phyloP scores from a whole-genome alignment of 1,139 yeast genomes.

The Geotrichum klebahnii region DNA sequence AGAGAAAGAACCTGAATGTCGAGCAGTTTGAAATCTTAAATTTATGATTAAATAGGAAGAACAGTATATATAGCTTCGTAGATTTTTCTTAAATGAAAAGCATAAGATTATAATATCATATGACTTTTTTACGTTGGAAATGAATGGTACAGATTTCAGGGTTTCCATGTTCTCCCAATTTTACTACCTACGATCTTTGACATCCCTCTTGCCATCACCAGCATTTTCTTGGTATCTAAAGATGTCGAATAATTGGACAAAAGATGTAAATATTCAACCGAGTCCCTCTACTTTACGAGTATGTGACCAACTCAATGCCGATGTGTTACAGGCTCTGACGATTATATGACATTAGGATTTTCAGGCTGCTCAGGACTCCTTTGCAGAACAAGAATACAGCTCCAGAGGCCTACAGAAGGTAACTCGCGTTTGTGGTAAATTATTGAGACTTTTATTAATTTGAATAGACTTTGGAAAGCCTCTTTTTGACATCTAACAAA shows the following conservation, averaged over 20 bases:
- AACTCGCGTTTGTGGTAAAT: not conserved
- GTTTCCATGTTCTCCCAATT: too few species aligned
- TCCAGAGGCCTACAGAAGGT: conserved; percentile 27
- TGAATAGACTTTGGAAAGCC: conserved; percentile 26
- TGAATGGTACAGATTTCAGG: too few species aligned
- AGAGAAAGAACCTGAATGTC: too few species aligned
- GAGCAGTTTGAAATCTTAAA: too few species aligned
- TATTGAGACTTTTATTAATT: not conserved
- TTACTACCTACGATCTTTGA: too few species aligned
- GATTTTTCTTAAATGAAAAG: too few species aligned
- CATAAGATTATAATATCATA: too few species aligned
- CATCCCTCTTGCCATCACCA: not conserved
- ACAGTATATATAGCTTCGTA: too few species aligned
- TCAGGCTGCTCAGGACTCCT: conserved; percentile 28
- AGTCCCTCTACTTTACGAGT: conserved; percentile 12
- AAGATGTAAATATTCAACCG: conserved; percentile 17
- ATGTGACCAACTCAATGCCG: not conserved
- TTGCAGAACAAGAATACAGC: conserved; percentile 31
- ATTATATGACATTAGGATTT: conserved; percentile 25
- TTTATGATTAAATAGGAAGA: too few species aligned
- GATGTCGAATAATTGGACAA: conserved; percentile 17
- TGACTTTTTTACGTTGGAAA: too few species aligned
- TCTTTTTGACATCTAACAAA: conserved; percentile 26
- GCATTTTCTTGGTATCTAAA: not conserved
- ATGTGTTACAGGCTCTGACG: conserved; percentile 12